Percentiles rank a stretch among this genome's conserved stretches.
Evolutionary conservation across 1,284 basidiomycete species (phyloP).

Genomic region (Polyporus tsugae): DNA sequence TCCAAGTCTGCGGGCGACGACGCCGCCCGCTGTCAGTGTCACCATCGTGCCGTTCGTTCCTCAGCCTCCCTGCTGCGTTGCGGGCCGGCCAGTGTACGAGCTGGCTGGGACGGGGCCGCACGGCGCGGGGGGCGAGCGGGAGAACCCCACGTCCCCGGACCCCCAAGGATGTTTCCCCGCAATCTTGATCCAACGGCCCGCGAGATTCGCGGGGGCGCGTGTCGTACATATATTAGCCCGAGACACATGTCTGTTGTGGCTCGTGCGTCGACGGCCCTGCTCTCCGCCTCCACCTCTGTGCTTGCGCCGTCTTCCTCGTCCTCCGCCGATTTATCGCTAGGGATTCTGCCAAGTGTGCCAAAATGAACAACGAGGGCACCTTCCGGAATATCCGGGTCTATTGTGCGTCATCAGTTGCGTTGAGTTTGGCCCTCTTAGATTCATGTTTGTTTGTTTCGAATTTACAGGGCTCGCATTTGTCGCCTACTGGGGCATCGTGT

Average conservation of each 20-base stretch:
- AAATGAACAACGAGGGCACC: constrained; percentile 17
- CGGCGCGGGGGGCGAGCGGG: not conserved
- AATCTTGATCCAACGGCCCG: constrained; percentile 17
- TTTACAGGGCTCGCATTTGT: constrained; percentile 69
- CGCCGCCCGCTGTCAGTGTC: not conserved
- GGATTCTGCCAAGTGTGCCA: not conserved
- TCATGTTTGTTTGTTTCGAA: too few relatives aligned
- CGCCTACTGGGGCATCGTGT: constrained; percentile 79
- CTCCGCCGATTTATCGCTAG: not conserved
- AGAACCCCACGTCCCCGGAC: not conserved
- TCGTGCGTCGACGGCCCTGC: not conserved
- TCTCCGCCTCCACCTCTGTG: not conserved
- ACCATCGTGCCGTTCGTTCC: not conserved
- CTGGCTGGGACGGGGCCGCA: not conserved
- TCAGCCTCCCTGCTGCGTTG: not conserved
- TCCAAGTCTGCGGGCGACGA: not conserved
- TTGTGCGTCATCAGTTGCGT: constrained; percentile 47
- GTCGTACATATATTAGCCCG: constrained; percentile 3
- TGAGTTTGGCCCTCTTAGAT: not conserved
- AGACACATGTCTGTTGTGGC: not conserved
- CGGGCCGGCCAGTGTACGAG: not conserved
- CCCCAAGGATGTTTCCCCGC: constrained; percentile 11
- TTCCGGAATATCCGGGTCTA: constrained; percentile 71
- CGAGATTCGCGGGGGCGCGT: not conserved
- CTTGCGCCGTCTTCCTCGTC: not conserved